A percentile compares a stretch with the other conserved stretches of the same genome.
Evolutionary conservation across 768 basidiomycete species (phyloP).

Genomic region (Lepiota brunneoincarnata): DNA sequence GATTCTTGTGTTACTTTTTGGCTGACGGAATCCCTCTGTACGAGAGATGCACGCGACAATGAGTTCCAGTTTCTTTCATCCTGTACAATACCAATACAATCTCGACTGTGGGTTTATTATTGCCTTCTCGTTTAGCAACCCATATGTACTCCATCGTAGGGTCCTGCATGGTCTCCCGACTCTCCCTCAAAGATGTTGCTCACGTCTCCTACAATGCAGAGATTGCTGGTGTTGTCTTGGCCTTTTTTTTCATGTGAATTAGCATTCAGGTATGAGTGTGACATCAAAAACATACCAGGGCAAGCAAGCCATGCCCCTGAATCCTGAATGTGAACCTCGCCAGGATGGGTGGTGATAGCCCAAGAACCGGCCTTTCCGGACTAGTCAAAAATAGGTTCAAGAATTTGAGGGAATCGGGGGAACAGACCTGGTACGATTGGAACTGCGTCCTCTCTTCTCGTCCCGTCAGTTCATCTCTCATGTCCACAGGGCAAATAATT

Average conservation of each 20-base stretch:
- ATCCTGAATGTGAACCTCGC: conserved; percentile 51
- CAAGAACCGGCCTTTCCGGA: conserved; percentile 28
- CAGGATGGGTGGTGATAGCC: conserved; percentile 44
- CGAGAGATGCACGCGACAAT: too few species aligned
- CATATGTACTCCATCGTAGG: conserved; percentile 7
- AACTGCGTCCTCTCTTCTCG: conserved; percentile 34
- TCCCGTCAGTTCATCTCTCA: too few species aligned
- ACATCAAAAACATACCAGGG: conserved; percentile 33
- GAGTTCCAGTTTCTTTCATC: too few species aligned
- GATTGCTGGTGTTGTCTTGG: conserved; percentile 51
- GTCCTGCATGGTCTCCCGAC: conserved; percentile 37
- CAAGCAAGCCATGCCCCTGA: conserved; percentile 52
- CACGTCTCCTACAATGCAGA: conserved; percentile 55
- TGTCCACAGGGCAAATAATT: too few species aligned
- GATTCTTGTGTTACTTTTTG: too few species aligned
- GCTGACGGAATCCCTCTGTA: too few species aligned
- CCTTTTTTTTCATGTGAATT: conserved; percentile 32
- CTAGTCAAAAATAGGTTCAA: not conserved
- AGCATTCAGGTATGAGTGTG: too few species aligned
- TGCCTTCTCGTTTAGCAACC: conserved; percentile 4
- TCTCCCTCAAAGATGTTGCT: conserved; percentile 43
- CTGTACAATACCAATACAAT: too few species aligned
- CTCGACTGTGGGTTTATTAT: too few species aligned
- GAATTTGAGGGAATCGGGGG: not conserved
- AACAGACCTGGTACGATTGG: conserved; percentile 38